Conservation (phyloP, 2,329 filamentous ascomycete genomes). For the Pestalotiopsis sp. region DNA sequence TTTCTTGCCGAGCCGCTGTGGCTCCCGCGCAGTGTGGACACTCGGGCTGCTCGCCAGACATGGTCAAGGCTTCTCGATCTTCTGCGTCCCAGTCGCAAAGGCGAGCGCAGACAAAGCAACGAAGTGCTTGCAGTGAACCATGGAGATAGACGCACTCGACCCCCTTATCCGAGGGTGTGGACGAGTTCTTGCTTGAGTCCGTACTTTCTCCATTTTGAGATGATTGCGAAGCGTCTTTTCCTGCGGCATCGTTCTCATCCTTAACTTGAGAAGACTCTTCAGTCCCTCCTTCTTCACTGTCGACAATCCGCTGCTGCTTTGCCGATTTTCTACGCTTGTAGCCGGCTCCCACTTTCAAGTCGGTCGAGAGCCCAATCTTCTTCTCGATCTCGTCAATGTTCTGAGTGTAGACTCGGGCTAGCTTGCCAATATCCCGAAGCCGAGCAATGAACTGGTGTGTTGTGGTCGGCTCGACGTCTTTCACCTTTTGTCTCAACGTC, state of each 20-base stretch:
- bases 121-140: conserved; percentile 65
- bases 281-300: conserved; percentile 27
- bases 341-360: conserved; percentile 63
- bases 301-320: conserved; percentile 30
- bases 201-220: conserved; percentile 21
- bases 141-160: conserved; percentile 73
- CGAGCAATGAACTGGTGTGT: conserved; percentile 72
- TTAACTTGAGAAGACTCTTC: conserved; percentile 27
- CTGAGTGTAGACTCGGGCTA: conserved; percentile 74
- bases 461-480: conserved; percentile 63
- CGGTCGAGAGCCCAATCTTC: conserved; percentile 67
- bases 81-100: conserved; percentile 63
- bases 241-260: conserved; percentile 17
- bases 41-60: conserved; percentile 67
- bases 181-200: conserved; percentile 19
- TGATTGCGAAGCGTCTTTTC: conserved; percentile 21
- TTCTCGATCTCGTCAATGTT: conserved; percentile 77
- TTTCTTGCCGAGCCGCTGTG: conserved; percentile 63
- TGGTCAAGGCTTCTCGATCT: conserved; percentile 55
- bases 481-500: conserved; percentile 65
- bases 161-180: conserved; percentile 39
- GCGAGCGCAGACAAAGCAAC: conserved; percentile 65
- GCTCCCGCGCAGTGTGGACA: conserved; percentile 68
- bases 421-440: conserved; percentile 66
- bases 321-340: conserved; percentile 53